Conservation (phyloP, 2,329 filamentous ascomycete species). For the Rhynchosporium secalis region DNA sequence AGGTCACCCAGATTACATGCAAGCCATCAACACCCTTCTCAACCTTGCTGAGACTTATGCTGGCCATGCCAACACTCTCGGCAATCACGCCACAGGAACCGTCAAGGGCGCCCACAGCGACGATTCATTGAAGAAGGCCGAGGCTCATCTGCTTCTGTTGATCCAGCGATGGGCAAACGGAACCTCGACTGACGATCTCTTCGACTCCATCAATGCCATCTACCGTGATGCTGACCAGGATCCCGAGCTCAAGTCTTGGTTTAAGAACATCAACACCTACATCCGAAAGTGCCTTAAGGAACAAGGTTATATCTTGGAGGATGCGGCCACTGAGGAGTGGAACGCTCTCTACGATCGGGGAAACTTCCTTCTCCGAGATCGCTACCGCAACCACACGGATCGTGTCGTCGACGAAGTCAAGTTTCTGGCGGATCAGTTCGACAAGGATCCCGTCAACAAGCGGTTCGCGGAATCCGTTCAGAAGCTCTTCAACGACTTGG, state of each 20-base stretch:
- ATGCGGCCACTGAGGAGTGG: constrained; percentile 78
- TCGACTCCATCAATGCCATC: constrained; percentile 79
- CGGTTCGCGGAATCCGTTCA: constrained; percentile 73
- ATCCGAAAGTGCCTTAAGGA: constrained; percentile 82
- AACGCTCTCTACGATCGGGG: constrained; percentile 82
- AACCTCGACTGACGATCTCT: constrained; percentile 84
- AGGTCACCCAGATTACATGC: constrained; percentile 88
- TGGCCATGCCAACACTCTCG: constrained; percentile 67
- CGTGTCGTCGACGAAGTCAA: constrained; percentile 86
- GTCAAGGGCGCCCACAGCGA: constrained; percentile 71
- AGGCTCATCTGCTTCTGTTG: constrained; percentile 73
- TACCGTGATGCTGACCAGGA: constrained; percentile 87
- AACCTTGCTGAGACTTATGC: constrained; percentile 82
- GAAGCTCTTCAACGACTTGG: constrained; percentile 88
- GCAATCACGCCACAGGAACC: constrained; percentile 63
- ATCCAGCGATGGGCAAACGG: constrained; percentile 96
- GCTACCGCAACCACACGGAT: constrained; percentile 84
- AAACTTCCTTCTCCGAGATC: constrained; percentile 81
- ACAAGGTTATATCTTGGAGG: constrained; percentile 87
- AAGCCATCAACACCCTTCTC: constrained; percentile 86
- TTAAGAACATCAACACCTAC: constrained; percentile 74
- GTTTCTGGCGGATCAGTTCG: constrained; percentile 86
- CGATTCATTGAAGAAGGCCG: constrained; percentile 66
- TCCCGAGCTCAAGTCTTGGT: constrained; percentile 85
- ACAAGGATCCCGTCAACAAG: constrained; percentile 83